Conservation (phyloP, 1,284 basidiomycete species). For the Puccinia novopanici region DNA sequence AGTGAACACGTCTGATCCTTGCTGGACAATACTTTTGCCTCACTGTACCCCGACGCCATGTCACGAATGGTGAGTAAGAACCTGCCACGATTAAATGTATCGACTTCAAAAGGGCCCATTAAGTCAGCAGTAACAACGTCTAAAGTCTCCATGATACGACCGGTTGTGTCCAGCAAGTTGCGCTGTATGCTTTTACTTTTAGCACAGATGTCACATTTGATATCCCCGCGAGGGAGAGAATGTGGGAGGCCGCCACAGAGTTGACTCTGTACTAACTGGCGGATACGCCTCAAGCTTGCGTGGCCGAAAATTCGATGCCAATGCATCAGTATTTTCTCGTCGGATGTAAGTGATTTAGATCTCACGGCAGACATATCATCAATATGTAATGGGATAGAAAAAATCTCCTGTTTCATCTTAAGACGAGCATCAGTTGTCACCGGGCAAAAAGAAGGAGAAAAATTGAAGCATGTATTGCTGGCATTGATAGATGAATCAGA, state of each 20-base stretch:
- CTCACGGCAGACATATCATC: background rate
- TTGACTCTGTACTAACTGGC: background rate
- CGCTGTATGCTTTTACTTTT: background rate
- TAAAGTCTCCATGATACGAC: too few species aligned
- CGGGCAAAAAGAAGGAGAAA: background rate
- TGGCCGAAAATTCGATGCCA: background rate
- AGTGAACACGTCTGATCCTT: background rate
- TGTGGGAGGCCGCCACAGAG: background rate
- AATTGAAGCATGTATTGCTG: background rate
- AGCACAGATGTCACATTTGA: background rate
- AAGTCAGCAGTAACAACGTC: background rate
- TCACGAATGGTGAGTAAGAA: background rate
- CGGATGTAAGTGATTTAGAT: background rate
- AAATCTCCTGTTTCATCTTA: background rate
- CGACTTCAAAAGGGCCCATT: background rate
- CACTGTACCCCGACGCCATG: too few species aligned
- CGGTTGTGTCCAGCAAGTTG: too few species aligned
- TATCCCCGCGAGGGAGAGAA: background rate
- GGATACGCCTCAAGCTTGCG: background rate
- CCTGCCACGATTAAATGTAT: background rate
- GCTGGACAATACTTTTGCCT: background rate
- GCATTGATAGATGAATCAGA: background rate
- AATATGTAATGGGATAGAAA: background rate
- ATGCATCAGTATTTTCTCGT: background rate
- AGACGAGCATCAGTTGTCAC: background rate